Evolutionary conservation across 306 rosid species (phyloP), one percentile per base, ranked within the genome.

Genomic region (Castanospermum australe): DNA sequence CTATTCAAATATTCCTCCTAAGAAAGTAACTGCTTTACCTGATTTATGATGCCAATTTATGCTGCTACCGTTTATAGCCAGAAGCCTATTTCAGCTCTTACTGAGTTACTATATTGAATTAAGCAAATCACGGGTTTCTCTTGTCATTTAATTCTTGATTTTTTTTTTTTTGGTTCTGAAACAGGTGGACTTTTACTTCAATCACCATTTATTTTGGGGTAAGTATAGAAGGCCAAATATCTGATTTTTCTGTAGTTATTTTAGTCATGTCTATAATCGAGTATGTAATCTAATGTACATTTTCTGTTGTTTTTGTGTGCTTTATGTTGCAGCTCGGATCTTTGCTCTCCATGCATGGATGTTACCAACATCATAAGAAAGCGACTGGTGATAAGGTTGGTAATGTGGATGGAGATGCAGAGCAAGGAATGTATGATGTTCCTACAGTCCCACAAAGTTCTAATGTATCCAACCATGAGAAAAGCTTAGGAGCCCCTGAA

Each of bases 121-220:
- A 54, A 32, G 35, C 69, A 64, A 52, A 42, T 41, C 38, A 28
- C 22, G 0, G 39, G 44, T 2, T 71, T 42, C 5, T 38, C 6
- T 28, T 41, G 28, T 45, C 67, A 25, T 72, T 41, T 61, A 4
- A 4, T 67, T 75, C n/a, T 76, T 33, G 24, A 79, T 68, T 50
- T 44, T 22, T 33, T 36, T n/a, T 65, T 56, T 45, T 47, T 0
- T 50, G 65, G 44, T 67, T 84, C 48, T 80, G 36, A 62, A 82
- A 71, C 93, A 86, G 99, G 89, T 96, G 94, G 99, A 96, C 99
- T 66, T 91, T 93, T 66, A 51, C 94, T 48, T 91, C 87, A 63
- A 76, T 91, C 82, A 96, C 96, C 55, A 78, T 93, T 20, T 96
- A 96, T 77, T 96, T 96, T 89, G 99, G 94, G 94, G 99, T 96